A percentile compares a stretch with the other conserved stretches of the same genome.
These are phyloP conservation scores for Dorcoceras hygrometricum DNA, from an alignment of 257 asterid species.

Conservation along the genomic window DNA sequence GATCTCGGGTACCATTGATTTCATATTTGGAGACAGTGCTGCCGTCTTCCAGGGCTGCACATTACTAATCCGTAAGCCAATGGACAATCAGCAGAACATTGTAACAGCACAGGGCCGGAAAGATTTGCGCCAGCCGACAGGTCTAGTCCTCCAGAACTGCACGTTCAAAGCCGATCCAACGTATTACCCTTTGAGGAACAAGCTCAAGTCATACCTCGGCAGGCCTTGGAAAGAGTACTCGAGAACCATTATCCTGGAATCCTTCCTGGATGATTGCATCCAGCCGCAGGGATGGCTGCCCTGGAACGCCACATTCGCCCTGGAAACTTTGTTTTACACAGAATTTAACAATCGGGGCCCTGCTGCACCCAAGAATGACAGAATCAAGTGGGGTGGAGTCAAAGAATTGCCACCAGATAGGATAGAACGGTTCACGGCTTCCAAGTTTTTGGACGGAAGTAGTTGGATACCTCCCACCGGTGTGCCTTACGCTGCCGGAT, in stretches of 20 bases:
- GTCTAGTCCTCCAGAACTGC: conserved; percentile 66
- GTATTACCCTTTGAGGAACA: conserved; percentile 30
- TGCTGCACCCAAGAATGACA: conserved; percentile 47
- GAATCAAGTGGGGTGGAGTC: conserved; percentile 62
- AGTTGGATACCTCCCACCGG: conserved; percentile 45
- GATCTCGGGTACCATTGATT: conserved; percentile 86
- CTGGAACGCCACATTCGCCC: conserved; percentile 54
- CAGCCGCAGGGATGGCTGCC: conserved; percentile 74
- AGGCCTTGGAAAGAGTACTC: conserved; percentile 84
- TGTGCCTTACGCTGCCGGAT: conserved; percentile 48
- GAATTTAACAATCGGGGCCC: conserved; percentile 84
- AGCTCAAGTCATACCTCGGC: conserved; percentile 55
- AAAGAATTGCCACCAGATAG: conserved; percentile 59
- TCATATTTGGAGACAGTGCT: conserved; percentile 76
- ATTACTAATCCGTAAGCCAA: conserved; percentile 56
- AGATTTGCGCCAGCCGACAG: conserved; percentile 72
- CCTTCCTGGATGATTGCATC: conserved; percentile 58
- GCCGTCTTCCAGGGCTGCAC: conserved; percentile 83
- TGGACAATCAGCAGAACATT: conserved; percentile 59
- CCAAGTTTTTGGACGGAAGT: conserved; percentile 48
- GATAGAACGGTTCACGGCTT: conserved; percentile 51
- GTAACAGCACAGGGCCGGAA: conserved; percentile 84
- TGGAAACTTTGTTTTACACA: conserved; percentile 51
- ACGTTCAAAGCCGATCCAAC: conserved; percentile 50
- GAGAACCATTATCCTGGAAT: conserved; percentile 69